Conservation (phyloP, 495 filamentous ascomycete species). For the Penicillium subrubescens region DNA sequence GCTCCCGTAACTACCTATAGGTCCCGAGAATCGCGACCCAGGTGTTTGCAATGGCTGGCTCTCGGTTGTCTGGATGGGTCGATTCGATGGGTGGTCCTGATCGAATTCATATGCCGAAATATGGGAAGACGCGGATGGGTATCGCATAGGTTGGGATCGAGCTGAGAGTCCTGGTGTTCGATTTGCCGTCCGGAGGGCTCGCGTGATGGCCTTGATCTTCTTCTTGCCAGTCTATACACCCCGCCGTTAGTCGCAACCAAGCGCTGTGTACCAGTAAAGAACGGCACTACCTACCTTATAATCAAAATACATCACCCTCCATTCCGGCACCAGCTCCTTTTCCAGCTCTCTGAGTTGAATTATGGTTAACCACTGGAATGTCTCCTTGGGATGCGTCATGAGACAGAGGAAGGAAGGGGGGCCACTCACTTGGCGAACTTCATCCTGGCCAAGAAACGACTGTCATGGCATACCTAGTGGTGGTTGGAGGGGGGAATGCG, state of each 20-base stretch:
- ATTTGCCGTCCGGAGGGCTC: constrained; percentile 62
- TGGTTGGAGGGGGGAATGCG: constrained; percentile 3
- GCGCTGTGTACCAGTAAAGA: background rate
- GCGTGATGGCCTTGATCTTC: constrained; percentile 77
- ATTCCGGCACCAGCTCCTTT: constrained; percentile 86
- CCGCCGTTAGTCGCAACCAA: constrained; percentile 1
- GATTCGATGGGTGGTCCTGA: constrained; percentile 14
- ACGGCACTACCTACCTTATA: constrained; percentile 63
- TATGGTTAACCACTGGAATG: constrained; percentile 27
- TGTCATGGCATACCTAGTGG: constrained; percentile 25
- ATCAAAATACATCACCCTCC: constrained; percentile 88
- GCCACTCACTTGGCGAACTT: constrained; percentile 63
- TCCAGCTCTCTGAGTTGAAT: constrained; percentile 68
- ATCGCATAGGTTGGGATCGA: constrained; percentile 43
- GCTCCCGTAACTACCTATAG: constrained; percentile 68
- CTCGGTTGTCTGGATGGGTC: constrained; percentile 32
- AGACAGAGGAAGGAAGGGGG: background rate
- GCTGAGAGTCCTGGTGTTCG: constrained; percentile 48
- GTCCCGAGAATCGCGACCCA: constrained; percentile 42
- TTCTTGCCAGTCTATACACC: constrained; percentile 71
- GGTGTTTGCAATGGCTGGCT: constrained; percentile 43
- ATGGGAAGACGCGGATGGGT: constrained; percentile 4
- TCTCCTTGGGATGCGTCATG: constrained; percentile 13
- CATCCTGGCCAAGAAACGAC: constrained; percentile 43
- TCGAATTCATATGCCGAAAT: constrained; percentile 15